Percentiles rank a stretch among this genome's conserved stretches.
These are phyloP conservation scores for Phialocephala sp. DNA, from an alignment of 2,329 filamentous ascomycete genomes.

Conservation along the genomic window DNA sequence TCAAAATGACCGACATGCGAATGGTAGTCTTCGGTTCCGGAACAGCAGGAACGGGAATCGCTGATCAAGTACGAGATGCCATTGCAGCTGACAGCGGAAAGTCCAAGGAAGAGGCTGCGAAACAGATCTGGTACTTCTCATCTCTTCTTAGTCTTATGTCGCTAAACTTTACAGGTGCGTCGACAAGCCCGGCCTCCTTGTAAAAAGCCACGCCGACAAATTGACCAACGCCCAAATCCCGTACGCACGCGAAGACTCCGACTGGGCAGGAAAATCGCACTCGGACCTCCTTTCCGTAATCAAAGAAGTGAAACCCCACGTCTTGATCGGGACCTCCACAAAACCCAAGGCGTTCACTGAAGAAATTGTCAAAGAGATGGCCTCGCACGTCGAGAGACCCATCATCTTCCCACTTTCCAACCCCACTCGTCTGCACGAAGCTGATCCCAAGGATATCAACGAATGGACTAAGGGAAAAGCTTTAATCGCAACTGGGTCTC, in stretches of 20 bases:
- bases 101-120: constrained; percentile 73
- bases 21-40: constrained; percentile 82
- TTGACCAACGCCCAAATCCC: constrained; percentile 70
- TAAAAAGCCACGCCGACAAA: constrained; percentile 63
- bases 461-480: constrained; percentile 80
- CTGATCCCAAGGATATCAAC: constrained; percentile 75
- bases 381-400: constrained; percentile 72
- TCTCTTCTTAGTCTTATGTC: neutral
- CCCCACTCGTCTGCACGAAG: constrained; percentile 84
- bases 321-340: constrained; percentile 85
- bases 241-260: constrained; percentile 68
- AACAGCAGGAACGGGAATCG: constrained; percentile 83
- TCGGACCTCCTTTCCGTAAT: constrained; percentile 70
- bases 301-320: constrained; percentile 75
- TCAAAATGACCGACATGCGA: constrained; percentile 70
- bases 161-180: constrained; percentile 62
- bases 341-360: constrained; percentile 77
- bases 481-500: constrained; percentile 82
- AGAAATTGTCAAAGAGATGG: constrained; percentile 77
- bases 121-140: constrained; percentile 73
- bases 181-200: constrained; percentile 80
- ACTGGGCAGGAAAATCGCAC: constrained; percentile 65
- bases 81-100: constrained; percentile 72
- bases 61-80: constrained; percentile 81
- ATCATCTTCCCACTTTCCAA: constrained; percentile 84